Conservation (phyloP, 495 filamentous ascomycete species). For the Neurospora tetrasperma region DNA sequence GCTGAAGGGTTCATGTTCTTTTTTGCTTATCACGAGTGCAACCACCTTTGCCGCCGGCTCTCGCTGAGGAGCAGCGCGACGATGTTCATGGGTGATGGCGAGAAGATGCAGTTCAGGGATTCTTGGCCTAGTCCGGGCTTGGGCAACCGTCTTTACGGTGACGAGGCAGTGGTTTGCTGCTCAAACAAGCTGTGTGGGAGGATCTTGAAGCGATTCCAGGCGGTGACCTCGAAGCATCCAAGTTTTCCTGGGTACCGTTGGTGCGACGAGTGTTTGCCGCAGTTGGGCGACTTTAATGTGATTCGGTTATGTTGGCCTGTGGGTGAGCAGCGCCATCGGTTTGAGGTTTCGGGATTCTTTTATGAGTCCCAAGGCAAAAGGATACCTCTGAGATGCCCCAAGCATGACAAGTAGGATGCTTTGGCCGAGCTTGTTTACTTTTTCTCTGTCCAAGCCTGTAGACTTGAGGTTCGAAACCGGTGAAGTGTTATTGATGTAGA, state of each 20-base stretch:
- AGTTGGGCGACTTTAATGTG: constrained; percentile 9
- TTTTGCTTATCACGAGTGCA: constrained; percentile 27
- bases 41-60: constrained; percentile 29
- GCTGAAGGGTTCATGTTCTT: constrained; percentile 31
- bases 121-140: constrained; percentile 7
- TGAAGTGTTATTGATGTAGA: too few species aligned
- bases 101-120: constrained; percentile 13
- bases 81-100: constrained; percentile 15
- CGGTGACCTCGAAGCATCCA: constrained; percentile 8
- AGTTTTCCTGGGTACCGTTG: constrained; percentile 15
- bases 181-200: constrained; percentile 29
- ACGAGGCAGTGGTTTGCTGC: constrained; percentile 20
- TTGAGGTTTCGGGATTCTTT: constrained; percentile 16
- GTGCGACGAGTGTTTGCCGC: constrained; percentile 23
- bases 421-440: too few species aligned
- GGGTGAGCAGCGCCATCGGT: constrained; percentile 5
- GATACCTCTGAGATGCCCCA: constrained; percentile 10
- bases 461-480: too few species aligned
- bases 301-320: too few species aligned
- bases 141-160: background rate
- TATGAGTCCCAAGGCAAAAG: constrained; percentile 17
- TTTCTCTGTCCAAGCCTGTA: too few species aligned
- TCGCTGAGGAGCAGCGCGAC: constrained; percentile 20
- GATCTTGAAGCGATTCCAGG: constrained; percentile 14
- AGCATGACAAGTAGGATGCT: constrained; percentile 3